Evolutionary conservation across 352 stramenopile genomes (phyloP).

Genomic region (Pythium apleroticum): DNA sequence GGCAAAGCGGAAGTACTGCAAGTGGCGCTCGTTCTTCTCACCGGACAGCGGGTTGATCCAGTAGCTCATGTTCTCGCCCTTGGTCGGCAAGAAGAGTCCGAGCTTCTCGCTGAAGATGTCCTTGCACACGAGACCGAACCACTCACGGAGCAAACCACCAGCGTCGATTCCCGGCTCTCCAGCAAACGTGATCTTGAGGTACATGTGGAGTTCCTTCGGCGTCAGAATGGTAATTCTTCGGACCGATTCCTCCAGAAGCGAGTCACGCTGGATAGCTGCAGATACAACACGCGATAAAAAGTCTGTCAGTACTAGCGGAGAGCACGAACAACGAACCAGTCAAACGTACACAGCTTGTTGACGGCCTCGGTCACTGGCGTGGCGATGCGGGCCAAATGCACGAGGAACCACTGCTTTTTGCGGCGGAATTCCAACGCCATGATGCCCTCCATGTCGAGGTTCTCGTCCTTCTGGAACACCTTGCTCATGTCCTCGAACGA

Average conservation of each 20-base stretch:
- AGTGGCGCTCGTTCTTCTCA: slow-evolving; percentile 49
- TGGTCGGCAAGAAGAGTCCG: slow-evolving; percentile 69
- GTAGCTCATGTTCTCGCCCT: slow-evolving; percentile 78
- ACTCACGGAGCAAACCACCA: slow-evolving; percentile 79
- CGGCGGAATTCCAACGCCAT: slow-evolving; percentile 76
- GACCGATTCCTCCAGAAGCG: slow-evolving; percentile 57
- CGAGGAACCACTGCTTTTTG: slow-evolving; percentile 86
- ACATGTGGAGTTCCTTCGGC: slow-evolving; percentile 52
- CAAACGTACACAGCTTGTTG: slow-evolving; percentile 58
- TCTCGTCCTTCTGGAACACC: slow-evolving; percentile 36
- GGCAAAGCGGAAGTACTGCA: slow-evolving; percentile 96
- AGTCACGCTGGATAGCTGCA: slow-evolving; percentile 53
- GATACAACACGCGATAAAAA: too few relatives aligned
- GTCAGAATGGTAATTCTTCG: slow-evolving; percentile 38
- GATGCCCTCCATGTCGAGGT: slow-evolving; percentile 71
- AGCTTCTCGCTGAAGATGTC: slow-evolving; percentile 74
- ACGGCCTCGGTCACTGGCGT: slow-evolving; percentile 63
- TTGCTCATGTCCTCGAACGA: slow-evolving; percentile 48
- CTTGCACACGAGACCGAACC: slow-evolving; percentile 71
- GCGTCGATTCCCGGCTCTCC: slow-evolving; percentile 74
- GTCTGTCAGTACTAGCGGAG: not conserved
- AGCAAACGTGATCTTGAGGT: slow-evolving; percentile 71
- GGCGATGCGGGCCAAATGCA: slow-evolving; percentile 63
- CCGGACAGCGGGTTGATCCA: slow-evolving; percentile 74
- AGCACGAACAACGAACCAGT: not conserved